These are phyloP conservation scores for Nitzschia putrida DNA, from an alignment of 108 stramenopile species.

Conservation along the genomic window DNA sequence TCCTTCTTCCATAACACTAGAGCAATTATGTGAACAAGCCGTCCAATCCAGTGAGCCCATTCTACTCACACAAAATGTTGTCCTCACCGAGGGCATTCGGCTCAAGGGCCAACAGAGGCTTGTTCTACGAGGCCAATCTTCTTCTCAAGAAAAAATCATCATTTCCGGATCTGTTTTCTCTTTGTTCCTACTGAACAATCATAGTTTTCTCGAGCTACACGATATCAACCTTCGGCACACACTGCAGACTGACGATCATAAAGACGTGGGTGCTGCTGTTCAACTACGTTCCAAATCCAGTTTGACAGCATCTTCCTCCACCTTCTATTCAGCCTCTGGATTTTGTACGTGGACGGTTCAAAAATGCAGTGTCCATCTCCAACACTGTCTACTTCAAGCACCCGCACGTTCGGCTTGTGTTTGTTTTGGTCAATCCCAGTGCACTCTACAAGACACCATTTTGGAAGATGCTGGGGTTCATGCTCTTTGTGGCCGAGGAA, in stretches of 20 bases:
- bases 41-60: conserved; percentile 13
- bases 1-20: background rate
- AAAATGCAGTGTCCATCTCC: conserved; percentile 23
- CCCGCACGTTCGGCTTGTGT: conserved; percentile 33
- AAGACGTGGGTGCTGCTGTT: conserved; percentile 38
- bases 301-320: background rate
- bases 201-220: conserved; percentile 16
- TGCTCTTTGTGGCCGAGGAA: conserved; percentile 36
- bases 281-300: conserved; percentile 36
- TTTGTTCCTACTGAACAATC: conserved; percentile 37
- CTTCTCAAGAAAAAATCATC: background rate
- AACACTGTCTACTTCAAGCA: conserved; percentile 12
- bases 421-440: conserved; percentile 30
- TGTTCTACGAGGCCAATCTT: conserved; percentile 10
- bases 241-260: conserved; percentile 15
- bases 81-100: conserved; percentile 6
- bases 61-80: conserved; percentile 16
- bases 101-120: conserved; percentile 21
- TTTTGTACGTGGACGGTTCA: conserved; percentile 44
- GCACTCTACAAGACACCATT: background rate
- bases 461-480: conserved; percentile 35
- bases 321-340: conserved; percentile 15
- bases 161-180: conserved; percentile 27
- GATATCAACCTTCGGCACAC: conserved; percentile 32
- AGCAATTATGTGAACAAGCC: conserved; percentile 19